Percentiles rank a stretch among this genome's conserved stretches.
Conservation (phyloP, 257 asterid species). For the Scutellaria galericulata region DNA sequence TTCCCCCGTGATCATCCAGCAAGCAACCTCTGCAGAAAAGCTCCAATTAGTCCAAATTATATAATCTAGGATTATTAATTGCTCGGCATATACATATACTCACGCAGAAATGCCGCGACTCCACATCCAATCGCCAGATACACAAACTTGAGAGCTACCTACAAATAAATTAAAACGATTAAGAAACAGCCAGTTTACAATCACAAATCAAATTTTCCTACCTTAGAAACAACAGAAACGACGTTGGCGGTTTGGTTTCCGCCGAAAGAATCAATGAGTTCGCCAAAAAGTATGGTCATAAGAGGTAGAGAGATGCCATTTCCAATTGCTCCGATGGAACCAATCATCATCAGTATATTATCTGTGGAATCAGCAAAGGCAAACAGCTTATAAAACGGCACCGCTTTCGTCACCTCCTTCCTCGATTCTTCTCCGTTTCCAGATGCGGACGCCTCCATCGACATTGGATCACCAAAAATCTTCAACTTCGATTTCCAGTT, state of each 20-base stretch:
- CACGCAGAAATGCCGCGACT: slow-evolving; percentile 67
- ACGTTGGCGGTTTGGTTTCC: slow-evolving; percentile 39
- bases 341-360: slow-evolving; percentile 55
- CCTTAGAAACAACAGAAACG: slow-evolving; percentile 60
- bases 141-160: slow-evolving; percentile 67
- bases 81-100: slow-evolving; percentile 30
- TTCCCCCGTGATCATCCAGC: slow-evolving; percentile 89
- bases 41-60: not conserved
- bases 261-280: slow-evolving; percentile 63
- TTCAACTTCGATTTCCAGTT: too few relatives aligned
- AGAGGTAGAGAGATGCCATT: slow-evolving; percentile 55
- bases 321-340: slow-evolving; percentile 62
- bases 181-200: slow-evolving; percentile 5
- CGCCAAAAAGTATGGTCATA: slow-evolving; percentile 63
- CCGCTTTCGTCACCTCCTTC: slow-evolving; percentile 37
- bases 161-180: too few relatives aligned
- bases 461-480: too few relatives aligned
- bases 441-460: not conserved
- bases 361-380: slow-evolving; percentile 63
- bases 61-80: too few relatives aligned
- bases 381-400: slow-evolving; percentile 62
- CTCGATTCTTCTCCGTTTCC: not conserved
- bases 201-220: too few relatives aligned
- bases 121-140: slow-evolving; percentile 65
- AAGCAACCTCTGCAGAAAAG: slow-evolving; percentile 56